Percentiles rank a stretch among this genome's conserved stretches.
Conservation (phyloP, 2,329 filamentous ascomycete genomes). For the Pseudogymnoascus sp. region DNA sequence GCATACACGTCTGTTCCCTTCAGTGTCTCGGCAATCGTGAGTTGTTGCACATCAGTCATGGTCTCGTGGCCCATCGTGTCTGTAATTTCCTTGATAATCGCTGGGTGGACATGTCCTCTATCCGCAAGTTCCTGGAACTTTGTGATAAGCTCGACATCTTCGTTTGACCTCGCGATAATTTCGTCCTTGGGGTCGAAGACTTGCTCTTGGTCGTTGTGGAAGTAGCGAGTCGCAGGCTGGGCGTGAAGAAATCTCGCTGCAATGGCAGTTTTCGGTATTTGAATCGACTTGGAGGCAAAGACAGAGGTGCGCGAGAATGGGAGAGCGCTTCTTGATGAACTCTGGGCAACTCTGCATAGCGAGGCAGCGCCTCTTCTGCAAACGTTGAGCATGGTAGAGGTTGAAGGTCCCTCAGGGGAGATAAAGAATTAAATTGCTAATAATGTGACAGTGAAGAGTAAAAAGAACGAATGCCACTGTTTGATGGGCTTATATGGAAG, state of each 20-base stretch:
- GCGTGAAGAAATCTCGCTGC: not conserved
- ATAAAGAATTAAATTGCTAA: conserved; percentile 2
- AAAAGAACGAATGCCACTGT: conserved; percentile 1
- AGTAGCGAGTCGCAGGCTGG: conserved; percentile 17
- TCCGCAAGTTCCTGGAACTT: conserved; percentile 27
- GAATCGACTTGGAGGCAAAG: conserved; percentile 21
- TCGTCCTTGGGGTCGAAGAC: not conserved
- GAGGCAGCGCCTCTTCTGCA: conserved; percentile 28
- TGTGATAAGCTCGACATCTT: conserved; percentile 15
- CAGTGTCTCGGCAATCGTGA: conserved; percentile 73
- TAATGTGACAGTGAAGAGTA: not conserved
- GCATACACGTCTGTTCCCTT: conserved; percentile 42
- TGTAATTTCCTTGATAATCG: conserved; percentile 45
- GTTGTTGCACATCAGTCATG: conserved; percentile 87
- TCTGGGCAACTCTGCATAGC: conserved; percentile 21
- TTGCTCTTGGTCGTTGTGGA: conserved; percentile 16
- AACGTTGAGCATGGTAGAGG: conserved; percentile 24
- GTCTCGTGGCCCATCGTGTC: conserved; percentile 63
- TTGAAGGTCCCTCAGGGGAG: not conserved
- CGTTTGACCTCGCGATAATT: conserved; percentile 9
- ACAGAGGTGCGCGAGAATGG: conserved; percentile 19
- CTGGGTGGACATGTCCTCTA: conserved; percentile 24
- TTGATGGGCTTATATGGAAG: conserved; percentile 2
- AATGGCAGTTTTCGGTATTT: conserved; percentile 13
- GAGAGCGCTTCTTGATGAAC: conserved; percentile 16